Conservation (phyloP, 208 protist species). For the Trypanosoma boissoni region DNA sequence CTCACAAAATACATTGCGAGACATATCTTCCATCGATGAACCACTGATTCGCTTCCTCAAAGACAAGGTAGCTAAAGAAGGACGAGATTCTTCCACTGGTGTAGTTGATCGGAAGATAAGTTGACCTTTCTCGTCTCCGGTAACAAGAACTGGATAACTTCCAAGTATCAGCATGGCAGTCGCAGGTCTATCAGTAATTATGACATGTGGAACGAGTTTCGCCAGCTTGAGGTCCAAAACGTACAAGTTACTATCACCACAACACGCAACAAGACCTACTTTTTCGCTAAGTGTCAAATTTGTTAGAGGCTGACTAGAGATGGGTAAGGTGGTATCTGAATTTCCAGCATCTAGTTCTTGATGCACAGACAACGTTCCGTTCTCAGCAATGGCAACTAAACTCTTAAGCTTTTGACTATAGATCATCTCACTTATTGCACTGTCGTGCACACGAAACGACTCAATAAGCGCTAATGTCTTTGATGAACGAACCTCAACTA, state of each 20-base stretch:
- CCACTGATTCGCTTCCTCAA: neutral
- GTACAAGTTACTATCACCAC: conserved; percentile 34
- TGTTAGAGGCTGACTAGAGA: conserved; percentile 22
- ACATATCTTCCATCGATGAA: neutral
- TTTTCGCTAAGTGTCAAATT: conserved; percentile 52
- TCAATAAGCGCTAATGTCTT: conserved; percentile 30
- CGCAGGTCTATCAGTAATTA: neutral
- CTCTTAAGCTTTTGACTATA: conserved; percentile 42
- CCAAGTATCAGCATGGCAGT: conserved; percentile 37
- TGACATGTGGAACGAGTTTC: neutral
- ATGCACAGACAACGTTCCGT: conserved; percentile 43
- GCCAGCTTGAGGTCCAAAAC: conserved; percentile 50
- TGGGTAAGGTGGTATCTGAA: neutral
- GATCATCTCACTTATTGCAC: conserved; percentile 43
- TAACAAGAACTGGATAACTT: conserved; percentile 36
- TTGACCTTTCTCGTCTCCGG: conserved; percentile 38
- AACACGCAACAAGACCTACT: conserved; percentile 46
- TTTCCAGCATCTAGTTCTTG: conserved; percentile 13
- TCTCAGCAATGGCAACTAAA: conserved; percentile 38
- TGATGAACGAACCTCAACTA: conserved; percentile 42
- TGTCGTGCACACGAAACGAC: conserved; percentile 16
- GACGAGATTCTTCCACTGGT: conserved; percentile 34
- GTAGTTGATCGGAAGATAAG: conserved; percentile 55
- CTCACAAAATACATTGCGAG: neutral
- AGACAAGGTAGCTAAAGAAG: conserved; percentile 29